A percentile compares a stretch with the other conserved stretches of the same genome.
Conservation (phyloP, 192 early-diverging fungal species). For the Coemansia sp. region DNA sequence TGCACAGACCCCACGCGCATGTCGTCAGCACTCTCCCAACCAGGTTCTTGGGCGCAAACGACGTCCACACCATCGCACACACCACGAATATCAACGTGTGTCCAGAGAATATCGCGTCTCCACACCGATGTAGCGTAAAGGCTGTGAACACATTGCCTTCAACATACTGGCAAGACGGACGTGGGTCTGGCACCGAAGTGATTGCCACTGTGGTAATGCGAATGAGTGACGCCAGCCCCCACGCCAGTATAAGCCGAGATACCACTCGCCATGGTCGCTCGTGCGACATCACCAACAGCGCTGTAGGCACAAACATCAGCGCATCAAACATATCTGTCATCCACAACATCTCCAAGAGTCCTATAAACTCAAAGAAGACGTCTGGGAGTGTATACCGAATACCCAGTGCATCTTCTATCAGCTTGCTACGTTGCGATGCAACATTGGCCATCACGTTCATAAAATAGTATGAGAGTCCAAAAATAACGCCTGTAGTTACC, state of each 20-base stretch:
- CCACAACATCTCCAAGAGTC: slow-evolving; percentile 55
- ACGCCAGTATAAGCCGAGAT: slow-evolving; percentile 56
- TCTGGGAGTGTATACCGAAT: slow-evolving; percentile 49
- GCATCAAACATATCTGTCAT: slow-evolving; percentile 64
- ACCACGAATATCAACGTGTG: slow-evolving; percentile 66
- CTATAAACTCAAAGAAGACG: slow-evolving; percentile 61
- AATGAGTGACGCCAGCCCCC: slow-evolving; percentile 58
- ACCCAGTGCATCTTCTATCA: slow-evolving; percentile 42
- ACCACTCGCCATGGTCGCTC: slow-evolving; percentile 58
- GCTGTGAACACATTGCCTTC: slow-evolving; percentile 59
- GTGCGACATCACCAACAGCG: slow-evolving; percentile 55
- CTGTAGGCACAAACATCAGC: slow-evolving; percentile 56
- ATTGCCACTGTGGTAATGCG: slow-evolving; percentile 65
- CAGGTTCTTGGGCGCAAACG: slow-evolving; percentile 55
- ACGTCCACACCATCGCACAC: slow-evolving; percentile 60
- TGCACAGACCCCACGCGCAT: slow-evolving; percentile 53
- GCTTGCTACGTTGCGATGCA: slow-evolving; percentile 58
- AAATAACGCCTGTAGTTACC: slow-evolving; percentile 13
- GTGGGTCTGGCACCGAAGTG: slow-evolving; percentile 65
- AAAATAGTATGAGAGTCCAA: slow-evolving; percentile 55
- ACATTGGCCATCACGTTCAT: slow-evolving; percentile 68
- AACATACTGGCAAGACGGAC: slow-evolving; percentile 58
- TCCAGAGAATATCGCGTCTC: slow-evolving; percentile 66
- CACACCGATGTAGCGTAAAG: slow-evolving; percentile 61
- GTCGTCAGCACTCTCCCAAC: slow-evolving; percentile 42